Conservation (phyloP, 352 stramenopile genomes). For the Globisporangium cederbergense region DNA sequence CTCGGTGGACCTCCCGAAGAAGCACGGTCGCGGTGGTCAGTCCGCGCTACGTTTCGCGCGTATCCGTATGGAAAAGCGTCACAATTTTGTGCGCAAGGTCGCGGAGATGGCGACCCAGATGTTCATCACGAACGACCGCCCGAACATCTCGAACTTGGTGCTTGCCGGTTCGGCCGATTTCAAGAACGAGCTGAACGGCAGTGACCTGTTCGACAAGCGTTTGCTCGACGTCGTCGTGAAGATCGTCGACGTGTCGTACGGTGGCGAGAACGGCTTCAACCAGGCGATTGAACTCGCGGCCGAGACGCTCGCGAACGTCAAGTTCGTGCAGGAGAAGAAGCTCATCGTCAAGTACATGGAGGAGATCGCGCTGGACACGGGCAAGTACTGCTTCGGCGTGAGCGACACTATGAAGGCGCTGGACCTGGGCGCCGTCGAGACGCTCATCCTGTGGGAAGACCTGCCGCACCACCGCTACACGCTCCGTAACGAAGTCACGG, state of each 20-base stretch:
- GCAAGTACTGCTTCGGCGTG: conserved; percentile 99
- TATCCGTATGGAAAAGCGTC: conserved; percentile 98
- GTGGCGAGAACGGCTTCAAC: conserved; percentile 99
- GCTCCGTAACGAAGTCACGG: conserved; percentile 93
- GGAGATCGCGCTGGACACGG: conserved; percentile 98
- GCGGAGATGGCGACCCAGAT: conserved; percentile 97
- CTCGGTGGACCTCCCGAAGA: conserved; percentile 98
- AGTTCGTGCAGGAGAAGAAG: conserved; percentile 99
- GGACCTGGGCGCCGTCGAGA: conserved; percentile 98
- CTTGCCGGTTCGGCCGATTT: conserved; percentile 99
- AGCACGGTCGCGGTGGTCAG: conserved; percentile 99
- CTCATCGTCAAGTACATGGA: conserved; percentile 99
- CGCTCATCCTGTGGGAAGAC: conserved; percentile 99
- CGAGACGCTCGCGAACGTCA: conserved; percentile 98
- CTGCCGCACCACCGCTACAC: conserved; percentile 94
- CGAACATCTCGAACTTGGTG: conserved; percentile 97
- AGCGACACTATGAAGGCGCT: conserved; percentile 98
- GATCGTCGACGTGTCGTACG: conserved; percentile 99
- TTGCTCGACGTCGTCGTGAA: conserved; percentile 97
- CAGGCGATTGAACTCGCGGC: conserved; percentile 98
- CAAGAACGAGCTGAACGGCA: conserved; percentile 96
- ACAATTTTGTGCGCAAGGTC: conserved; percentile 99
- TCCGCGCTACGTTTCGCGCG: conserved; percentile 99
- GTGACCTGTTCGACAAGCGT: conserved; percentile 97
- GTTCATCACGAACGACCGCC: conserved; percentile 98